Base-by-base conservation (phyloP, 139 green algal species). In the Zygnema circumcarinatum region DNA sequence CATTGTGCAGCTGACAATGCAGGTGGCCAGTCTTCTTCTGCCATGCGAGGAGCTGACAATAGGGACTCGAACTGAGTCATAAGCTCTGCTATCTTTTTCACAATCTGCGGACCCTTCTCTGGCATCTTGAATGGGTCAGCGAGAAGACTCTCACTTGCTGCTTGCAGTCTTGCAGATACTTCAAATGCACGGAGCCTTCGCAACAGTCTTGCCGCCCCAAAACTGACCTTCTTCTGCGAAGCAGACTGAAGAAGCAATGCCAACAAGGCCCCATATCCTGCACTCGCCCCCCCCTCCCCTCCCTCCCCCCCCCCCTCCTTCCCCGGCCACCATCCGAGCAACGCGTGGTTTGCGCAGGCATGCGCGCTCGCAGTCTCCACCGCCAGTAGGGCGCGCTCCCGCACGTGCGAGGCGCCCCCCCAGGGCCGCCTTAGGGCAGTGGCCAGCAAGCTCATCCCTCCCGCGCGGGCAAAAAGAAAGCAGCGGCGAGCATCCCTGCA, bases 1-100 rank as follows among this genome's bases (percentile, higher is more conserved):
- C 69, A 78, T 11, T 20, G 69, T 7, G 69, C 7, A 78, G 69
- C 69, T 11, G 69, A 39, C 16, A 78, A 22, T 78, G 69, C 69
- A 41, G 69, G 69, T 25, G 69, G 69, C 69, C 69, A 52, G 69
- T 78, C 69, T 39, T 78, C 47, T 62, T 62, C 47, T 62, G 7
- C 7, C 16, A 62, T 62, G 47, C 47, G 69, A 78, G 69, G 16
- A 78, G 69, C 3, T 11, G 35, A 78, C 16, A 41, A 39, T 41
- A 78, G 16, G 69, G 69, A 41, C 69, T 20, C 7, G 16, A 62
- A 62, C 47, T 16, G 47, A 7, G 16, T 41, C 69, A 78, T 7
- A 39, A 78, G 35, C 69, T 78, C 69, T 41, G 7, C 69, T 16
- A 41, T 16, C 16, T 20, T 41, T 78, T 39, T 41, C 11, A 78